Conservation (phyloP, 768 basidiomycete genomes). For the Kwoniella botswanensis region DNA sequence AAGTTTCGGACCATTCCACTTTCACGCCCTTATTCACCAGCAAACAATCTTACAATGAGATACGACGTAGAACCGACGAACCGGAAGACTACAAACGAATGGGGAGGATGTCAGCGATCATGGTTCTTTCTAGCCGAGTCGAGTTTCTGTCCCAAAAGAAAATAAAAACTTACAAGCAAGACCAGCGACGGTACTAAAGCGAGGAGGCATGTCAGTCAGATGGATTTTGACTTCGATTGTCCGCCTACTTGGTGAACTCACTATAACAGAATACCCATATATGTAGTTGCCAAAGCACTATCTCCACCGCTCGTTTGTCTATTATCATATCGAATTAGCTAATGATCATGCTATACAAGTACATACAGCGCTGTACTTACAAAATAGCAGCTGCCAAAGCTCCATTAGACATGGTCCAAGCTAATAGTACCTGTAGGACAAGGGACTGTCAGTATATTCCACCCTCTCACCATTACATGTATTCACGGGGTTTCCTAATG, state of each 20-base stretch:
- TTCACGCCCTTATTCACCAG: slow-evolving; percentile 70
- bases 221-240: too few species aligned
- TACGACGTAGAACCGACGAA: slow-evolving; percentile 82
- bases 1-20: background rate
- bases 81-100: too few species aligned
- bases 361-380: slow-evolving; percentile 59
- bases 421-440: slow-evolving; percentile 68
- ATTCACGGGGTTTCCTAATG: background rate
- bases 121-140: too few species aligned
- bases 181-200: slow-evolving; percentile 72
- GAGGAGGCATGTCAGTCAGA: too few species aligned
- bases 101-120: too few species aligned
- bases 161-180: slow-evolving; percentile 73
- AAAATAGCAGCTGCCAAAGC: slow-evolving; percentile 76
- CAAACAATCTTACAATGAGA: slow-evolving; percentile 83
- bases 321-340: slow-evolving; percentile 58
- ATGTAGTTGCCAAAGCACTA: slow-evolving; percentile 71
- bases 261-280: slow-evolving; percentile 86
- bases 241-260: slow-evolving; percentile 20
- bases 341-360: too few species aligned
- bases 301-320: slow-evolving; percentile 63
- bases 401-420: slow-evolving; percentile 84
- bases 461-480: background rate
- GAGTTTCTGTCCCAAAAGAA: too few species aligned
- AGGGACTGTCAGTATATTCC: background rate